These are phyloP conservation scores for Penicillium sp. DNA, from an alignment of 2,329 filamentous ascomycete species.

Conservation along the genomic window DNA sequence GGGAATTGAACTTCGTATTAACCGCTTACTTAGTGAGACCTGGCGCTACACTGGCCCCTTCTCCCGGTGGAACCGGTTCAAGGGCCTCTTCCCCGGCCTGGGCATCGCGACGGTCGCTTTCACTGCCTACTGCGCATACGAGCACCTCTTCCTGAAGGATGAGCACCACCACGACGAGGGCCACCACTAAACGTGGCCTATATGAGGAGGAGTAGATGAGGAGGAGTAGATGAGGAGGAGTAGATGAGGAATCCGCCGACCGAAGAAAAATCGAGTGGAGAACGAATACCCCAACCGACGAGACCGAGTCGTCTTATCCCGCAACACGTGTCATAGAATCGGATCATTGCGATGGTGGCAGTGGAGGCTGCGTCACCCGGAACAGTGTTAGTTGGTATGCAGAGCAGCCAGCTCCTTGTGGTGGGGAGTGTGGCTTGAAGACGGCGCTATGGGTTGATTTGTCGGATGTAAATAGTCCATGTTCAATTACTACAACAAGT, in stretches of 20 bases:
- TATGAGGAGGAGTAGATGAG: conserved; percentile 11
- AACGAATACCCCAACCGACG: conserved; percentile 28
- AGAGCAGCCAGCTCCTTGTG: conserved; percentile 7
- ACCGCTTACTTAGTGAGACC: conserved; percentile 67
- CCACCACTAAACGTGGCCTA: conserved; percentile 55
- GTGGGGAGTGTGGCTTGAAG: conserved; percentile 18
- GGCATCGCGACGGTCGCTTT: conserved; percentile 93
- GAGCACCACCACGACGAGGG: conserved; percentile 59
- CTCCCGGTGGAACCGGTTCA: conserved; percentile 86
- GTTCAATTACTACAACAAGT: conserved; percentile 29
- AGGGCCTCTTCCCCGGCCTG: conserved; percentile 80
- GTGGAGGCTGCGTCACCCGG: conserved; percentile 8
- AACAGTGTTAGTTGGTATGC: conserved; percentile 18
- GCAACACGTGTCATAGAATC: conserved; percentile 14
- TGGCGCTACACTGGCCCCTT: conserved; percentile 94
- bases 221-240: conserved; percentile 10
- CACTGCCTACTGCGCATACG: conserved; percentile 82
- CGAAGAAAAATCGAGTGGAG: conserved; percentile 21
- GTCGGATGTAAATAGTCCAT: conserved; percentile 41
- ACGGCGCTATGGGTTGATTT: conserved; percentile 38
- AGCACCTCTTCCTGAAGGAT: conserved; percentile 82
- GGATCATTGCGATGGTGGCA: conserved; percentile 11
- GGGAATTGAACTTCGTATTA: conserved; percentile 22
- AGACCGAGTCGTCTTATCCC: conserved; percentile 17
- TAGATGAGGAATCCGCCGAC: conserved; percentile 16